These are phyloP conservation scores for Hirsutella thompsonii DNA, from an alignment of 2,329 filamentous ascomycete species.

Conservation along the genomic window DNA sequence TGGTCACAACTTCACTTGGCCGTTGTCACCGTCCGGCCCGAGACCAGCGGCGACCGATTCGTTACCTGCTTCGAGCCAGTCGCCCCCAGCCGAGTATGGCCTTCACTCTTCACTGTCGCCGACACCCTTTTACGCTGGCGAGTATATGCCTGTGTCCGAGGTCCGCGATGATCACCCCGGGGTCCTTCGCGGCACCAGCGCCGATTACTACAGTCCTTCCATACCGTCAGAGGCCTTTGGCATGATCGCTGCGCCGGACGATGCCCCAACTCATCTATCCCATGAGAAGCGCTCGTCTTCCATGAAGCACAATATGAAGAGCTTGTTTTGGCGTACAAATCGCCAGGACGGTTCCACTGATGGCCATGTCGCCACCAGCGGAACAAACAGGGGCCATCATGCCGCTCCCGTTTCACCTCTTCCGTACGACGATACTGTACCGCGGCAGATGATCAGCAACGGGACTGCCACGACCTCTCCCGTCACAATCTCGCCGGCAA, in stretches of 20 bases:
- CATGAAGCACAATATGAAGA: slow-evolving; percentile 20
- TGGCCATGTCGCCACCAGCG: slow-evolving; percentile 4
- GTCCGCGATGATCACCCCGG: slow-evolving; percentile 15
- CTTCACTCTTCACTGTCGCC: slow-evolving; percentile 3
- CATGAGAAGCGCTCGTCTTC: slow-evolving; percentile 17
- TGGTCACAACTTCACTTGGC: neutral
- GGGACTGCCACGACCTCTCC: neutral
- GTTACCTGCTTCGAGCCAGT: neutral
- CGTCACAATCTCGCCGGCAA: neutral
- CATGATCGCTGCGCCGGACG: slow-evolving; percentile 17
- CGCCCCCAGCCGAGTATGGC: slow-evolving; percentile 5
- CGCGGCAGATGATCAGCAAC: neutral
- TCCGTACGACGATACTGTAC: neutral
- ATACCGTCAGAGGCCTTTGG: slow-evolving; percentile 28
- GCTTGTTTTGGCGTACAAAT: slow-evolving; percentile 21
- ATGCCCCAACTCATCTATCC: slow-evolving; percentile 2
- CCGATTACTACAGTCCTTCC: slow-evolving; percentile 27
- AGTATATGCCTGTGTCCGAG: slow-evolving; percentile 14
- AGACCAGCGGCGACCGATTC: neutral
- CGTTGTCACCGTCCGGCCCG: neutral
- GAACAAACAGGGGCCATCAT: neutral
- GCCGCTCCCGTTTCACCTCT: neutral
- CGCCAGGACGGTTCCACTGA: slow-evolving; percentile 16
- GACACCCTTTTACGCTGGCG: slow-evolving; percentile 10
- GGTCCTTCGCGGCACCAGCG: slow-evolving; percentile 21